Evolutionary conservation across 352 stramenopile species (phyloP), one percentile per base, ranked within the genome.

Genomic region (Globisporangium takayamanum): DNA sequence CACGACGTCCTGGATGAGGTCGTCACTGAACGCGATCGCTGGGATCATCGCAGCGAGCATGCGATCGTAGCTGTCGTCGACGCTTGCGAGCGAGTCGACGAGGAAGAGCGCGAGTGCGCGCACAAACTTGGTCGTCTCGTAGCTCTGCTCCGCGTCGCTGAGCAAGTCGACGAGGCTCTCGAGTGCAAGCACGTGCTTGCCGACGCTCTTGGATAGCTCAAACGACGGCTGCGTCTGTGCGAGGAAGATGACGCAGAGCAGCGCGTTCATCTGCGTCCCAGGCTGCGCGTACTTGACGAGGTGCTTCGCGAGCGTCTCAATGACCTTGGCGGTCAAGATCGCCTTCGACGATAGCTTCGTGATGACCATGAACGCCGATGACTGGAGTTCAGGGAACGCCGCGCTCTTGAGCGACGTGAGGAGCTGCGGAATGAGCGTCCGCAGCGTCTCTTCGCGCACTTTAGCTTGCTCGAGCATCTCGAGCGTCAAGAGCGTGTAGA

Each of bases 331-430:
- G 11, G 77, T 83, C 30, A 95, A 58, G 28, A 78, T 84, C 36
- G 82, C 79, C 67, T 93, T 92, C 39, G 86, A 87, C 53, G 82
- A 72, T 25, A 95, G 59, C 64, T 95, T 95, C 8, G 83, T 93
- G 46, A 89, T 62, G 52, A 94, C 69, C 83, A 95, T 95, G 64
- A 91, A 95, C 39, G 80, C 81, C 12, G 84, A 78, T 0, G 80
- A 78, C 69, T 95, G 86, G 51, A 92, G 71, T 60, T 95, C 86
- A 6, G 84, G 81, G 51, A 87, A 85, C 1, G 46, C 60, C 15
- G 69, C 72, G 63, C 71, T 80, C 60, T 92, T 90, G 42, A 93
- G 76, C 57, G 84, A 76, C 8, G 66, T 58, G 1, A 95, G 65
- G 18, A 94, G 57, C 55, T 95, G 80, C 36, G 86, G 86, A 14